Evolutionary conservation across 441 rosid genomes (phyloP).

Genomic region (Erysimum pusillum): DNA sequence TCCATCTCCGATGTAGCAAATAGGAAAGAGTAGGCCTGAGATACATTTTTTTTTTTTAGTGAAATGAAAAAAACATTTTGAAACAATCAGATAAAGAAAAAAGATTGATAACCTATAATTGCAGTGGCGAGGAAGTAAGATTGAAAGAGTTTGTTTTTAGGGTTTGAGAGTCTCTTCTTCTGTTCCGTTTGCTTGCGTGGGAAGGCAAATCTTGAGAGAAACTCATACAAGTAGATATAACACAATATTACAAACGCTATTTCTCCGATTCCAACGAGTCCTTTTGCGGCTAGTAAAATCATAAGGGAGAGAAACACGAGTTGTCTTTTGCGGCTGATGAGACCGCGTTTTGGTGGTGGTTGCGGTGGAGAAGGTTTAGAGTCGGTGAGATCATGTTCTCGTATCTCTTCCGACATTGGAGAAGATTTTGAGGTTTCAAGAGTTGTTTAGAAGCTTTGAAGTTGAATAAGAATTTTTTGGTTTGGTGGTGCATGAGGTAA

Average conservation of each 20-base stretch:
- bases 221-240: conserved; percentile 63
- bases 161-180: conserved; percentile 54
- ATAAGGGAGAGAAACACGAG: conserved; percentile 67
- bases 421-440: not conserved
- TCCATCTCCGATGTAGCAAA: conserved; percentile 75
- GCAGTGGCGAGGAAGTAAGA: conserved; percentile 61
- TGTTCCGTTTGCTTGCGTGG: conserved; percentile 51
- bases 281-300: conserved; percentile 63
- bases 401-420: conserved; percentile 36
- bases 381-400: conserved; percentile 17
- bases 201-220: conserved; percentile 68
- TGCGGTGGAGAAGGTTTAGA: conserved; percentile 35
- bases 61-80: too few species aligned
- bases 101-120: conserved; percentile 50
- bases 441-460: conserved; percentile 26
- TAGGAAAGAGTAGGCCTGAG: conserved; percentile 62
- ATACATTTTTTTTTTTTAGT: too few species aligned
- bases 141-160: conserved; percentile 56
- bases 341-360: conserved; percentile 35
- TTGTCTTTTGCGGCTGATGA: conserved; percentile 62
- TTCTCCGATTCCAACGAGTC: conserved; percentile 68
- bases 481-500: conserved; percentile 37
- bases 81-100: not conserved
- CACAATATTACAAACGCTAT: conserved; percentile 63
- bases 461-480: conserved; percentile 19